These are phyloP conservation scores for Colletotrichum abscissum DNA, from an alignment of 2,329 filamentous ascomycete species.

Conservation along the genomic window DNA sequence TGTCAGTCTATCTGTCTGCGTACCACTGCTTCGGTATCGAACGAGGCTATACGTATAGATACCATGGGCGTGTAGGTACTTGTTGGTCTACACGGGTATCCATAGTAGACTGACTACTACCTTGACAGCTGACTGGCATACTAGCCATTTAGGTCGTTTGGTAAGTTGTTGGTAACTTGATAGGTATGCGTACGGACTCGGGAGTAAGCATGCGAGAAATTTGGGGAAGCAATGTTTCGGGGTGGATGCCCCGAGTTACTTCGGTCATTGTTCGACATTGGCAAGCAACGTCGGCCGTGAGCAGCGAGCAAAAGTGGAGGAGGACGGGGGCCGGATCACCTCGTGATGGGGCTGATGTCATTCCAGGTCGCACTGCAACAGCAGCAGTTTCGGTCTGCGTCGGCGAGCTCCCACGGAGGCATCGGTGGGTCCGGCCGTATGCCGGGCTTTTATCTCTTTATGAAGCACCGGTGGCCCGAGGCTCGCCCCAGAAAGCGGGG, in stretches of 20 bases:
- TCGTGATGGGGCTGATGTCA: slow-evolving; percentile 32
- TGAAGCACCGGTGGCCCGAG: slow-evolving; percentile 31
- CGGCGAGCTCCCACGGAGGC: slow-evolving; percentile 29
- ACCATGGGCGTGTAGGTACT: background rate
- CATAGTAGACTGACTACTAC: background rate
- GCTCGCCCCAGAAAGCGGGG: slow-evolving; percentile 14
- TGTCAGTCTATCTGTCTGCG: background rate
- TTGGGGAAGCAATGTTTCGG: slow-evolving; percentile 10
- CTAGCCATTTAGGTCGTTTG: too few species aligned
- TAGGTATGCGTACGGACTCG: too few species aligned
- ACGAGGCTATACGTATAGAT: background rate
- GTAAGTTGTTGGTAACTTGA: too few species aligned
- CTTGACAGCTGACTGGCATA: background rate
- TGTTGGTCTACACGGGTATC: background rate
- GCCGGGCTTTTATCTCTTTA: slow-evolving; percentile 22
- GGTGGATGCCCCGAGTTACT: slow-evolving; percentile 18
- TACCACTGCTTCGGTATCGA: background rate
- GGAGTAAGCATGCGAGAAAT: background rate
- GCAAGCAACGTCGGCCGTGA: slow-evolving; percentile 24
- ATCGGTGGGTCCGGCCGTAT: slow-evolving; percentile 33
- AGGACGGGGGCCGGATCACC: slow-evolving; percentile 18
- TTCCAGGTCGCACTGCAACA: slow-evolving; percentile 22
- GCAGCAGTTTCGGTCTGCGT: slow-evolving; percentile 29
- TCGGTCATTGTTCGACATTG: slow-evolving; percentile 18
- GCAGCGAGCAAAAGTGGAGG: slow-evolving; percentile 27